A percentile compares a stretch with the other conserved stretches of the same genome.
These are phyloP conservation scores for Marasmius oreades DNA, from an alignment of 1,284 basidiomycete species.

Conservation along the genomic window DNA sequence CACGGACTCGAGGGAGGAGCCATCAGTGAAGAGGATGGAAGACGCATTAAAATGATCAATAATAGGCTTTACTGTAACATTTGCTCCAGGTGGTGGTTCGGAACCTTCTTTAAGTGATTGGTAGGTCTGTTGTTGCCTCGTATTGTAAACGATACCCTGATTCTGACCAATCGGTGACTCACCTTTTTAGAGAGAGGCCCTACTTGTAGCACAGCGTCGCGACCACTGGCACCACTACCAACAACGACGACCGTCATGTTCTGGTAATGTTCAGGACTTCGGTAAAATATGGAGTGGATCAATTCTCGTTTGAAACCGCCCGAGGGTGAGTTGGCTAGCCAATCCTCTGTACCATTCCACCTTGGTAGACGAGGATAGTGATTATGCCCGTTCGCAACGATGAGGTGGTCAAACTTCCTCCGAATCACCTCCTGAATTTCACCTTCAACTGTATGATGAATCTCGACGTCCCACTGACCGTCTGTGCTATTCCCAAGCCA, in stretches of 20 bases:
- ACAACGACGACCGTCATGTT: conserved; percentile 46
- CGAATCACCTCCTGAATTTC: conserved; percentile 10
- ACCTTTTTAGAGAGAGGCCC: conserved; percentile 36
- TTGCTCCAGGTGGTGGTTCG: conserved; percentile 25
- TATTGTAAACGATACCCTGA: neutral
- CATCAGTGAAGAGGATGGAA: conserved; percentile 45
- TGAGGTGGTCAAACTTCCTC: conserved; percentile 44
- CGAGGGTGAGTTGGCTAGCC: conserved; percentile 29
- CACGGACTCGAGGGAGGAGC: conserved; percentile 33
- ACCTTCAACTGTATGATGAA: conserved; percentile 15
- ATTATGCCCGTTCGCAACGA: conserved; percentile 53
- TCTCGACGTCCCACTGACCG: conserved; percentile 43
- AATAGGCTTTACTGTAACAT: conserved; percentile 34
- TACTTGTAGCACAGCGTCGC: conserved; percentile 37
- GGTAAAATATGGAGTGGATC: conserved; percentile 53
- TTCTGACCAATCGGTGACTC: conserved; percentile 31
- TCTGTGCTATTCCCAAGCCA: conserved; percentile 39
- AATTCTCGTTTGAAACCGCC: conserved; percentile 31
- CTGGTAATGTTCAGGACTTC: conserved; percentile 40
- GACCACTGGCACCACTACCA: conserved; percentile 48
- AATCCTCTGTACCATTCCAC: conserved; percentile 45
- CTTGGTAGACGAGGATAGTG: conserved; percentile 44
- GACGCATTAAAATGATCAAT: conserved; percentile 45
- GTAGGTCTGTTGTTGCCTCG: conserved; percentile 34
- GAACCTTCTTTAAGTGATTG: conserved; percentile 33